Conservation (phyloP, 352 stramenopile genomes). For the Phytopythium cucurbitacearum region DNA sequence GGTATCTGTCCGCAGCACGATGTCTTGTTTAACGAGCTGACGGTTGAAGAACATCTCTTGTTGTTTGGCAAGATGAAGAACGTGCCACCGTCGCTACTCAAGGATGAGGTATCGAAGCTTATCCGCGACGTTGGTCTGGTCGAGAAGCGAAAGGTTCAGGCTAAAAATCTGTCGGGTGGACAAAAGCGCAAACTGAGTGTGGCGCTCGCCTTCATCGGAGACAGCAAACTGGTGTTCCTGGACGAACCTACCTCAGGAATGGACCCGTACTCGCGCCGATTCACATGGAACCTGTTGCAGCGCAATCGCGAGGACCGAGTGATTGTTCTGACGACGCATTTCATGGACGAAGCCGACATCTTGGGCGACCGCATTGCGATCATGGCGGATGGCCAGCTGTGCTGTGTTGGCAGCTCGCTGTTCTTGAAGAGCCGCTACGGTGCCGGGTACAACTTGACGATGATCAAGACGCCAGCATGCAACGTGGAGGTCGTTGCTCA, state of each 20-base stretch:
- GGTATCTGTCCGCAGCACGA: constrained; percentile 85
- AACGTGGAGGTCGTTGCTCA: constrained; percentile 21
- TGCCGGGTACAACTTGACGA: constrained; percentile 85
- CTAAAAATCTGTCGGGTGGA: constrained; percentile 82
- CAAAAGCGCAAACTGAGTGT: constrained; percentile 96
- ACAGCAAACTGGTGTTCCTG: constrained; percentile 87
- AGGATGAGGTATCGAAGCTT: constrained; percentile 48
- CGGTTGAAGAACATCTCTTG: constrained; percentile 64
- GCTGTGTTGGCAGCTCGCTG: constrained; percentile 80
- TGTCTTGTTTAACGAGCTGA: constrained; percentile 73
- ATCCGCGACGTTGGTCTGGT: constrained; percentile 82
- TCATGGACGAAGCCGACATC: constrained; percentile 86
- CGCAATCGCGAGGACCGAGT: constrained; percentile 75
- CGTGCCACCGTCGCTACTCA: constrained; percentile 23
- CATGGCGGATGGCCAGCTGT: constrained; percentile 89
- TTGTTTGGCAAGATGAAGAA: constrained; percentile 67
- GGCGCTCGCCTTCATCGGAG: constrained; percentile 93
- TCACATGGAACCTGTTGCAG: constrained; percentile 93
- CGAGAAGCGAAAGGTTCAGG: constrained; percentile 76
- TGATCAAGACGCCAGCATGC: constrained; percentile 42
- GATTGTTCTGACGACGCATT: constrained; percentile 81
- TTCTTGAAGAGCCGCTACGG: constrained; percentile 95
- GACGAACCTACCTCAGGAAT: constrained; percentile 95
- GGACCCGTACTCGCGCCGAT: constrained; percentile 93
- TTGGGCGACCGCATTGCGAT: constrained; percentile 87